Evolutionary conservation across 1,284 basidiomycete species (phyloP).

Genomic region (Pterulicium gracile): DNA sequence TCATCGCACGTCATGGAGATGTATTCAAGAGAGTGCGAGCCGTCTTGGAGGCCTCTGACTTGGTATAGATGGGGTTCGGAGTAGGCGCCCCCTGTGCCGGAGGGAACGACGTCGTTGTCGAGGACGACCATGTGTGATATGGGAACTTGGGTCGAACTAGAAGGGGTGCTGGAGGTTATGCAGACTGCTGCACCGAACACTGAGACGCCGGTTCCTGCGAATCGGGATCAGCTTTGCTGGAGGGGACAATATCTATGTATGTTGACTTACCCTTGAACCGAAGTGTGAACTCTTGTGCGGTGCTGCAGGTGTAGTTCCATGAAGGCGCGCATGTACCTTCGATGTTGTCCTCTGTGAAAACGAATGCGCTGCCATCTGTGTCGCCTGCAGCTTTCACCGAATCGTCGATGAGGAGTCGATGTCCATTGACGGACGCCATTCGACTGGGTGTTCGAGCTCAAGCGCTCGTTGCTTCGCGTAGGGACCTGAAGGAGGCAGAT

Average conservation of each 20-base stretch:
- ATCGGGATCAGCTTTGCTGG: background rate
- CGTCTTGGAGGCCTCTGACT: background rate
- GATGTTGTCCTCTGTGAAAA: background rate
- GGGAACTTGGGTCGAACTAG: background rate
- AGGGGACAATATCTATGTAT: background rate
- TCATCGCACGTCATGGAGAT: background rate
- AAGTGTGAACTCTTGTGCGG: background rate
- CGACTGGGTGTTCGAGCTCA: no score
- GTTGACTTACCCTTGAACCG: background rate
- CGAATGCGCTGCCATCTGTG: background rate
- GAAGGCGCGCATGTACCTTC: background rate
- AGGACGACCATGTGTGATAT: background rate
- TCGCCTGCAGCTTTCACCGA: background rate
- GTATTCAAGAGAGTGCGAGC: background rate
- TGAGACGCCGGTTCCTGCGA: conserved; percentile 15
- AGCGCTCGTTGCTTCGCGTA: no score
- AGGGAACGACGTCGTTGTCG: background rate
- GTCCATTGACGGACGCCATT: no score
- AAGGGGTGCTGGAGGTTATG: background rate
- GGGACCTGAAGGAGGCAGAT: no score
- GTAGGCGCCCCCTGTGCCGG: background rate
- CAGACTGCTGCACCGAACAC: background rate
- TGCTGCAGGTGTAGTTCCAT: background rate
- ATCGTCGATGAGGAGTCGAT: background rate
- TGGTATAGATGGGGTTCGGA: background rate